A percentile compares a stretch with the other conserved stretches of the same genome.
Evolutionary conservation across 129 eudicot genomes (phyloP).

Genomic region (Erigeron canadensis): DNA sequence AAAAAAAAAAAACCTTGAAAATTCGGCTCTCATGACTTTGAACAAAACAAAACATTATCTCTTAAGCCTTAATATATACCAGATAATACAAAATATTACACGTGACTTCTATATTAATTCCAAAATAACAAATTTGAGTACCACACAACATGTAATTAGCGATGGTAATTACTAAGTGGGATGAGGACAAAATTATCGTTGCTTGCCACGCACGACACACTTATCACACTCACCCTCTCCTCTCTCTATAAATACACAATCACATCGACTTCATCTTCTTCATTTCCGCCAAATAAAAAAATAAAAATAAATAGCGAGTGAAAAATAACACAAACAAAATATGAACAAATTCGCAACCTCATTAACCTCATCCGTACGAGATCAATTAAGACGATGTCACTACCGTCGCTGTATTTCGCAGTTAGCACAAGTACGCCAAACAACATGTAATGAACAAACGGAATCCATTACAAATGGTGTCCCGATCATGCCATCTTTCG

Average conservation of each 20-base stretch:
- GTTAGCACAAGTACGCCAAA: conserved; percentile 33
- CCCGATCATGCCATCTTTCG: conserved; percentile 66
- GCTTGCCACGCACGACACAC: not conserved
- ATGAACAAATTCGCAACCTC: conserved; percentile 31
- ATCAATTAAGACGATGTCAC: conserved; percentile 10
- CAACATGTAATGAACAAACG: conserved; percentile 1
- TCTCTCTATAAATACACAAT: conserved; percentile 13
- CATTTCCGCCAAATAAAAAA: not conserved
- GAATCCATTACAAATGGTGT: conserved; percentile 3
- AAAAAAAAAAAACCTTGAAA: too few species aligned
- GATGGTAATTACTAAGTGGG: not conserved
- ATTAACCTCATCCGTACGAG: conserved; percentile 10
- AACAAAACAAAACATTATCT: too few species aligned
- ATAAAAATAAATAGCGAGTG: not conserved
- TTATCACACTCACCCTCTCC: not conserved
- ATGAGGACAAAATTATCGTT: not conserved
- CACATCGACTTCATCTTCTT: conserved; percentile 12
- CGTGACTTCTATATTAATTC: too few species aligned
- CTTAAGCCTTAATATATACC: too few species aligned
- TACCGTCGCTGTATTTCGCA: conserved; percentile 30
- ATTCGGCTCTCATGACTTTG: too few species aligned
- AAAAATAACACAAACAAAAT: not conserved
- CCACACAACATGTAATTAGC: too few species aligned
- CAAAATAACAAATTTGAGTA: too few species aligned
- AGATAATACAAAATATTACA: too few species aligned